Base-by-base conservation (phyloP, 1,284 basidiomycete species). In the Cutaneotrichosporon sp. region DNA sequence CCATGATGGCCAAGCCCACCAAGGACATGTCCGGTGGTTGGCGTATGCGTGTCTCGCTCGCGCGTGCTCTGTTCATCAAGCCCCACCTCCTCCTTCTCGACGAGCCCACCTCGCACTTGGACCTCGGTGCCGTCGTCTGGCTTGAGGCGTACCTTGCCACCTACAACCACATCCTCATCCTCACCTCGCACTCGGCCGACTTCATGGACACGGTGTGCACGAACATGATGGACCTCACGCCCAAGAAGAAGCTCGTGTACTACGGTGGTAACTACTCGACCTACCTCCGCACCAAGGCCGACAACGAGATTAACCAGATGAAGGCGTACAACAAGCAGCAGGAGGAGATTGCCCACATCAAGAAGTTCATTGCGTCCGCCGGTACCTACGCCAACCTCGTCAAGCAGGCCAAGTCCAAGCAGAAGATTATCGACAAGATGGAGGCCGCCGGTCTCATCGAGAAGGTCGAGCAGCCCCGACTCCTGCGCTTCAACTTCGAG, bases 401-500 rank as follows among this genome's bases (percentile, higher is more conserved):
- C 75, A 92, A 89, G 79, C 95, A 99, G 82, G 95, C 95, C 73
- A 98, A 99, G 84, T 97, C 94, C 54, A 99, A 99, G 83, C 95
- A 98, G 81, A 98, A 99, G 82, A 97, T 97, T 68, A 97, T 99
- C 80, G 95, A 99, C 85, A 99, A 99, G 87, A 98, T 99, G 95
- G 95, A 98, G 84, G 95, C 95, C n/a, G 95, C 95, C 14, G 95
- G 95, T 72, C 84, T 98, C 47, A 85, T 98, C 73, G 92, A 98
- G 82, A 92, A 92, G 80, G 83, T 97, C 60, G 89, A 92, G 75
- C 75, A 79, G 8, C 84, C 86, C 54, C 87, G 86, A 72, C 86
- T 86, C 45, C 82, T 98, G 58, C 85, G 87, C 58, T 99, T 98
- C 87, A 89, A 97, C 85, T 98, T 98, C 77, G 95, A 98, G 80